Evolutionary conservation across 2,329 filamentous ascomycete genomes (phyloP).

Genomic region (Fusarium mundagurra): DNA sequence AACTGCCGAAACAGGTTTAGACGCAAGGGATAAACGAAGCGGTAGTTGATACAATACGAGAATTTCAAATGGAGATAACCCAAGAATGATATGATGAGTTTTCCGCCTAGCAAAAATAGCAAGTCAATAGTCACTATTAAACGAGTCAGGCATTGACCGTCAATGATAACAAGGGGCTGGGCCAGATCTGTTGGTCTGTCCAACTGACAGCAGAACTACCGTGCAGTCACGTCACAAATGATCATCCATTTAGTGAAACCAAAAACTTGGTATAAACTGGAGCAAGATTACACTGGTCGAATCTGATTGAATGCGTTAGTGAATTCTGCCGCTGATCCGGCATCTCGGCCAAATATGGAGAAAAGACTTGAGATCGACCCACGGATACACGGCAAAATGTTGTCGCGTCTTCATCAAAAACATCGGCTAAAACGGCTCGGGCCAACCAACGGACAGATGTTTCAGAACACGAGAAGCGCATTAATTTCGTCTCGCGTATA

Average conservation of each 20-base stretch:
- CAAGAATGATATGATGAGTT: neutral
- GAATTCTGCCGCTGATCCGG: neutral
- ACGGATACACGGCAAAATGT: constrained; percentile 16
- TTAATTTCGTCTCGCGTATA: neutral
- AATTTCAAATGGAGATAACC: neutral
- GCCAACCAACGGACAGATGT: neutral
- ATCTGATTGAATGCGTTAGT: neutral
- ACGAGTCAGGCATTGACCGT: neutral
- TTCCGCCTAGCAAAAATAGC: neutral
- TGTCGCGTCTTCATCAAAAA: neutral
- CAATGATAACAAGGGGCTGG: neutral
- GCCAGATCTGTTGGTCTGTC: neutral
- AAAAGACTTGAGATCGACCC: neutral
- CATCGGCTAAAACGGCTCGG: neutral
- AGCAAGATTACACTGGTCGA: neutral
- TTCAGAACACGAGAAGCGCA: neutral
- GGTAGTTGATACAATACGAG: neutral
- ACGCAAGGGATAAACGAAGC: neutral
- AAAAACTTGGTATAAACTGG: neutral
- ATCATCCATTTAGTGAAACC: neutral
- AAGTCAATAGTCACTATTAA: neutral
- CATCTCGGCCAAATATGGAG: constrained; percentile 2
- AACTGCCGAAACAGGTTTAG: constrained; percentile 8
- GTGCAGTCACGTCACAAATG: neutral
- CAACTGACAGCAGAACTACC: neutral